Evolutionary conservation across 164 flowering plant genomes (phyloP).

Genomic region (Liquidambar formosana): DNA sequence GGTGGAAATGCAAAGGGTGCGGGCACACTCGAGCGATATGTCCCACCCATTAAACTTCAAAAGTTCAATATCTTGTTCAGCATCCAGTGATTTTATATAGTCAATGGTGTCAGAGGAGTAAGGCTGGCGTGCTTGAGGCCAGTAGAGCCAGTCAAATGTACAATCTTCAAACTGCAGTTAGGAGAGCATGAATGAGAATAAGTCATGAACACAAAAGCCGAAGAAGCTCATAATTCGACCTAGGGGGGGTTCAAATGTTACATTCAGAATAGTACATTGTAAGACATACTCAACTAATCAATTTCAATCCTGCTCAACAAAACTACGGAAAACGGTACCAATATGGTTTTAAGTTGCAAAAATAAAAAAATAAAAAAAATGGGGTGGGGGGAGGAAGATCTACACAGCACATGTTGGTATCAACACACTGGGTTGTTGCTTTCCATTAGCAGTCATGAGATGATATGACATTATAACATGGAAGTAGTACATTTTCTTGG

Average conservation of each 20-base stretch:
- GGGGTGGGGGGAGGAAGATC: too few species aligned
- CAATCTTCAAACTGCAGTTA: slow-evolving; percentile 14
- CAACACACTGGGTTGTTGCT: too few species aligned
- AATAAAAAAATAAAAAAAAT: too few species aligned
- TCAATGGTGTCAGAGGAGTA: slow-evolving; percentile 17
- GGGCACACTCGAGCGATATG: slow-evolving; percentile 20
- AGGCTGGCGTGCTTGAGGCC: slow-evolving; percentile 35
- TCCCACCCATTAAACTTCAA: slow-evolving; percentile 30
- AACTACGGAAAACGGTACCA: too few species aligned
- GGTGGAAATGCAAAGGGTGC: slow-evolving; percentile 26
- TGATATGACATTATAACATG: background rate
- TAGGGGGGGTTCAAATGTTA: background rate
- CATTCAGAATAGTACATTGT: too few species aligned
- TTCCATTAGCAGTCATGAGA: too few species aligned
- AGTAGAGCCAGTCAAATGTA: slow-evolving; percentile 31
- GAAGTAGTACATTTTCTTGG: background rate
- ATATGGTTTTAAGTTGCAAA: too few species aligned
- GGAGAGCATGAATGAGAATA: background rate
- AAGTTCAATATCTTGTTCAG: slow-evolving; percentile 25
- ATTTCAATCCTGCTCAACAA: too few species aligned
- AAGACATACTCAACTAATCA: too few species aligned
- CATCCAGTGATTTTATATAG: slow-evolving; percentile 29
- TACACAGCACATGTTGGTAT: too few species aligned
- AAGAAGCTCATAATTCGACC: background rate
- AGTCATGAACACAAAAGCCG: background rate